Percentiles rank a stretch among this genome's conserved stretches.
Evolutionary conservation across 805 yeast genomes (phyloP).

Genomic region (Sugiyamaella lignohabitans): DNA sequence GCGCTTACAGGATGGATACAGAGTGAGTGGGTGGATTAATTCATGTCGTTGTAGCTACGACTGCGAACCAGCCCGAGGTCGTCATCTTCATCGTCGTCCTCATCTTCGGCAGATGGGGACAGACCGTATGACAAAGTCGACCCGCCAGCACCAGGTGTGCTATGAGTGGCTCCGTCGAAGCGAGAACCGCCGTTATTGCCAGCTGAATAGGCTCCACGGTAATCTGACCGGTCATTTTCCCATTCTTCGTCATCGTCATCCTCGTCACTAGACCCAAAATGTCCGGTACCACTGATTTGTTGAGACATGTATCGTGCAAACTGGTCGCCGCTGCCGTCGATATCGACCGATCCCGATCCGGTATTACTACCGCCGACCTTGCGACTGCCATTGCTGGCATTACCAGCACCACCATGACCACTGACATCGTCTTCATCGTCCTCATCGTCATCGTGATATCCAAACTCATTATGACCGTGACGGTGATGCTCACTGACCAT

Average conservation of each 20-base stretch:
- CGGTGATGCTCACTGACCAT: conserved; percentile 3
- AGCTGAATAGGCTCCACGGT: neutral
- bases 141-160: neutral
- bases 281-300: conserved; percentile 51
- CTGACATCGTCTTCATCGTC: conserved; percentile 29
- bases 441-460: conserved; percentile 19
- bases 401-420: conserved; percentile 19
- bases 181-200: neutral
- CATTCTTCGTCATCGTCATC: conserved; percentile 50
- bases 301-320: conserved; percentile 71
- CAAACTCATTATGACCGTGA: conserved; percentile 15
- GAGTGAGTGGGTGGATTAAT: no score
- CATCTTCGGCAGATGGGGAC: conserved; percentile 23
- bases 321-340: conserved; percentile 37
- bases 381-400: conserved; percentile 5
- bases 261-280: conserved; percentile 49
- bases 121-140: neutral
- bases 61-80: conserved; percentile 33
- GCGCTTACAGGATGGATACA: no score
- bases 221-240: conserved; percentile 13
- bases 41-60: conserved; percentile 34
- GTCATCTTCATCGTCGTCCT: conserved; percentile 18
- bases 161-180: neutral
- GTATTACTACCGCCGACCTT: conserved; percentile 11
- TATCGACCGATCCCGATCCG: conserved; percentile 17